Evolutionary conservation across 202 grass and related monocot genomes (phyloP), one percentile per base, ranked within the genome.

Genomic region (Zizania palustris): DNA sequence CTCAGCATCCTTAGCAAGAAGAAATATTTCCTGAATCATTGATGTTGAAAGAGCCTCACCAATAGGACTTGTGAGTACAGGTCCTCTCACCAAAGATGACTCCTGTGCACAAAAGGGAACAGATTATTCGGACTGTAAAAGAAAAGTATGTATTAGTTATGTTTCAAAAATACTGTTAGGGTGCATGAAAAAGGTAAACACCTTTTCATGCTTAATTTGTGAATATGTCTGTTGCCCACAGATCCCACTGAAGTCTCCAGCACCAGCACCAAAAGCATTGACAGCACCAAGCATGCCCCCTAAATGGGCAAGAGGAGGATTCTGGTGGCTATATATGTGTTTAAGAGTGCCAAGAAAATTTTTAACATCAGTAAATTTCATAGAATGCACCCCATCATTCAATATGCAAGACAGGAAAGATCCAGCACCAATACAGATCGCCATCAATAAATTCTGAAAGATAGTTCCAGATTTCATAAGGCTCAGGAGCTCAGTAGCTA

Each of bases 1-100:
- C 70, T 86, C 81, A 63, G 80, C 80, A 44, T 90, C 85, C 80
- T 94, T 98, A 51, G 95, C 87, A 69, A 98, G 86, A 75, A 98
- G 83, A 92, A 92, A 92, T 60, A 94, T 90, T 88, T 92, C 91
- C 67, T 88, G 95, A 86, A 92, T 44, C 79, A 93, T 86, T 67
- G 86, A 76, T 21, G 76, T 90, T 63, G 86, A 85, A 45, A 97
- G 78, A 72, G 75, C 86, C 89, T 94, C 91, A 71, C 86, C 68
- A 74, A 71, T 49, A 88, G 85, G 83, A 85, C 84, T 90, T 45
- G 71, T 82, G 65, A 98, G 77, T 84, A 98, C 19, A 41, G 89
- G 85, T 61, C 89, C 85, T 73, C 76, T 87, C 36, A 94, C 73
- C 74, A 92, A 84, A 77, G 79, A 86, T 68, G 75, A 71, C 39